Percentiles rank a stretch among this genome's conserved stretches.
Conservation (phyloP, 768 basidiomycete genomes). For the Trametopsis cervina region DNA sequence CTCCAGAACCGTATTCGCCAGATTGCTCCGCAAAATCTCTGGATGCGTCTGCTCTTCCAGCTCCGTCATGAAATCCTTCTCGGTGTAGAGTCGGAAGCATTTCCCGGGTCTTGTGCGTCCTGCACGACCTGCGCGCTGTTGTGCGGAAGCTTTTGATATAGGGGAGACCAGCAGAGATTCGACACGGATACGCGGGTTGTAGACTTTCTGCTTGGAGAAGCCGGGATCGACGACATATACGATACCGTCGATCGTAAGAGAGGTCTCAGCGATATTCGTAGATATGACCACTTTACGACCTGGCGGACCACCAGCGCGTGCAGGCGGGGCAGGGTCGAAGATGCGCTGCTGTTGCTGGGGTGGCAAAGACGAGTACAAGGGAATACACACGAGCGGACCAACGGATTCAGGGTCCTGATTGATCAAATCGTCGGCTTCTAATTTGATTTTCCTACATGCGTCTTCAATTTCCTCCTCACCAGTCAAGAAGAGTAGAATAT, state of each 20-base stretch:
- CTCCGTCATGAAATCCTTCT: conserved; percentile 94
- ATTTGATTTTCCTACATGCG: conserved; percentile 86
- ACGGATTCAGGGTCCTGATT: conserved; percentile 66
- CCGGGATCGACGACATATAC: conserved; percentile 99
- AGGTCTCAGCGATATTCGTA: conserved; percentile 97
- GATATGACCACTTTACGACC: conserved; percentile 93
- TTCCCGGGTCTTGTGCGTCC: conserved; percentile 95
- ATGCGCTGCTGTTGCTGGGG: conserved; percentile 95
- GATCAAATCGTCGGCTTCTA: conserved; percentile 80
- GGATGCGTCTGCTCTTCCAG: conserved; percentile 97
- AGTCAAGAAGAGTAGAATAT: conserved; percentile 91
- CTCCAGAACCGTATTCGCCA: conserved; percentile 91
- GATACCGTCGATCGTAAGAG: conserved; percentile 95
- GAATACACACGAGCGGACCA: conserved; percentile 85
- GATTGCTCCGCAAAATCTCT: conserved; percentile 89
- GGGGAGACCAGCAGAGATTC: conserved; percentile 90
- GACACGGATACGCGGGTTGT: conserved; percentile 95
- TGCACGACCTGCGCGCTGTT: conserved; percentile 94
- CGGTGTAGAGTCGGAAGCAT: conserved; percentile 94
- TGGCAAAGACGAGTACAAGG: conserved; percentile 91
- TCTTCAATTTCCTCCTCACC: conserved; percentile 99
- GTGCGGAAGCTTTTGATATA: conserved; percentile 94
- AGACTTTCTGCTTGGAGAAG: conserved; percentile 97
- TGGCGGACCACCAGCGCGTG: conserved; percentile 58
- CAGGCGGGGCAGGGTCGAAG: conserved; percentile 83